phyloP scores from a whole-genome alignment of 2,329 filamentous ascomycete genomes.

The Hysterium pulicare region DNA sequence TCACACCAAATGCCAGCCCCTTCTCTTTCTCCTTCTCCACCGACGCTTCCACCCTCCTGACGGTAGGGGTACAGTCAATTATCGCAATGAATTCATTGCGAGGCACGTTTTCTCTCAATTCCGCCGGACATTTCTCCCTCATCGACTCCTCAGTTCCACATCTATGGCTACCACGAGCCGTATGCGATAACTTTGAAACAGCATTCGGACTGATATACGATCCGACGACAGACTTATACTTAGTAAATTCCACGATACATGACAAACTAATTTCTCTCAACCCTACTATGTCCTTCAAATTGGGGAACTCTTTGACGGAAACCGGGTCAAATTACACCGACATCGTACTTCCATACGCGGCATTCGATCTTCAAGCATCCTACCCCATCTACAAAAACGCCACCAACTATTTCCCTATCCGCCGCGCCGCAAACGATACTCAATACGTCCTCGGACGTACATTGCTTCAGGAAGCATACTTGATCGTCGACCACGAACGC shows the following conservation, averaged over 20 bases:
- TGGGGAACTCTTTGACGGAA: too few relatives aligned
- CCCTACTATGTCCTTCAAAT: conserved; percentile 24
- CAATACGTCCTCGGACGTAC: conserved; percentile 30
- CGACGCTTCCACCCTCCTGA: conserved; percentile 19
- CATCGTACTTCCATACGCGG: conserved; percentile 28
- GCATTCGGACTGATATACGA: conserved; percentile 37
- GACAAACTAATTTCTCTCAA: conserved; percentile 20
- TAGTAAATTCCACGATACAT: conserved; percentile 26
- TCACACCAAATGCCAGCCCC: conserved; percentile 17
- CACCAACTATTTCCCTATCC: conserved; percentile 31
- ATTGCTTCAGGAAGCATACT: conserved; percentile 37
- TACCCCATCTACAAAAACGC: conserved; percentile 10
- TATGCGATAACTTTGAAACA: conserved; percentile 37
- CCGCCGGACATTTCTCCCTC: conserved; percentile 15
- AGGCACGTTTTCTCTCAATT: conserved; percentile 1
- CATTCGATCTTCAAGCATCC: conserved; percentile 21
- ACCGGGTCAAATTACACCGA: conserved; percentile 9
- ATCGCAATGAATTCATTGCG: conserved; percentile 19
- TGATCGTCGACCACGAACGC: conserved; percentile 36
- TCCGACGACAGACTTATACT: conserved; percentile 28
- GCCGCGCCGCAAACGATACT: conserved; percentile 21
- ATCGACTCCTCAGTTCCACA: conserved; percentile 41
- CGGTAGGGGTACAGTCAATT: conserved; percentile 24
- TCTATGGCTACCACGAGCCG: conserved; percentile 24
- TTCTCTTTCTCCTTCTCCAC: conserved; percentile 17